Evolutionary conservation across 139 green algal species (phyloP), one percentile per base, ranked within the genome.

Genomic region (Chlorella sp.): DNA sequence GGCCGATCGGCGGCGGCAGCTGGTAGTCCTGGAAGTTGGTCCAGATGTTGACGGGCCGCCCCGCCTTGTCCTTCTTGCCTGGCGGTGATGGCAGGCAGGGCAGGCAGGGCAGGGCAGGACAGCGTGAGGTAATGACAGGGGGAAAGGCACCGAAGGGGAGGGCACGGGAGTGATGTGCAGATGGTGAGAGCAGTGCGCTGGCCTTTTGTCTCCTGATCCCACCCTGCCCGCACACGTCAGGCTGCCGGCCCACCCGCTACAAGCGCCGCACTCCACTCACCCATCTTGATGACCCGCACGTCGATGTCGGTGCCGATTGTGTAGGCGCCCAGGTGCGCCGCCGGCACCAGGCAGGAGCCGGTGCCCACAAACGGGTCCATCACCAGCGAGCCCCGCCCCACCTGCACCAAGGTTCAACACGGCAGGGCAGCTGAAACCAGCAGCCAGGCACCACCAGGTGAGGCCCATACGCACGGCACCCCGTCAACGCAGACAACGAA

Each of bases 301-400:
- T 98, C 95, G 30, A 98, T 98, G 91, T 98, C 95, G 0, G 83
- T 67, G 0, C 95, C 95, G 69, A 98, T 79, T 0, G 93, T 95
- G 46, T 88, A 44, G 0, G 91, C 94, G 20, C 95, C 94, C 48
- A 90, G 87, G 36, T 93, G 79, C 28, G 94, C 93, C 20, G 94
- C 94, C 14, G 95, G 92, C 46, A 99, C 87, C 24, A 98, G 87
- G 44, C 98, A 93, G 89, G 92, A 95, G 48, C 97, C 96, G 0
- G 96, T 99, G 43, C 96, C 96, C n/a, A 93, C 92, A 87, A 97
- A 97, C 1, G 94, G 94, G 83, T 97, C 94, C 34, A 93, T 92
- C 11, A 94, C 89, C 64, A 96, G 81, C 32, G 73, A 74, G 44
- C 88, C 81, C 62, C 65, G 77, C 40, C 81, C 44, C 36, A 94